phyloP scores from a whole-genome alignment of 345 rosid species.

The Citrus trifoliata region DNA sequence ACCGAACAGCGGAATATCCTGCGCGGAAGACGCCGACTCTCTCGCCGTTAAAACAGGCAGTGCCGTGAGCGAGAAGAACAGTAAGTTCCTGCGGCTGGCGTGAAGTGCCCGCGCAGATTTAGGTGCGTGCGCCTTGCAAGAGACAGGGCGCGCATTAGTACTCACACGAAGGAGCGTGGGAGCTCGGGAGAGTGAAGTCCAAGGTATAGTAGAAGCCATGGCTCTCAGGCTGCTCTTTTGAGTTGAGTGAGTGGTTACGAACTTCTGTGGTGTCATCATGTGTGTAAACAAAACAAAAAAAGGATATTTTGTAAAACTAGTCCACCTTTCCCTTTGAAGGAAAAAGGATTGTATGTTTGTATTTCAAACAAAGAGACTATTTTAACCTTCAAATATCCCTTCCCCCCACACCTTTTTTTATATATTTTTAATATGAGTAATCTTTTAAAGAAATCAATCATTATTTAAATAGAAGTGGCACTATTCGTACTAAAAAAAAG shows the following conservation, averaged over 20 bases:
- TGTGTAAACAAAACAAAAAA: not conserved
- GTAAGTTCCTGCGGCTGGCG: slow-evolving; percentile 49
- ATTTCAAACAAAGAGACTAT: not conserved
- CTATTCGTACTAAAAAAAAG: too few species aligned
- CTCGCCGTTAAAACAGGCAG: slow-evolving; percentile 34
- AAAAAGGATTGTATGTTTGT: too few species aligned
- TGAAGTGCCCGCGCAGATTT: slow-evolving; percentile 22
- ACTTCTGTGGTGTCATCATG: not conserved
- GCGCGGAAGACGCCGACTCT: slow-evolving; percentile 43
- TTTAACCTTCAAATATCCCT: not conserved
- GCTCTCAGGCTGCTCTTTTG: not conserved
- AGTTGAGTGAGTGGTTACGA: not conserved
- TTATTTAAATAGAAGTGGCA: too few species aligned
- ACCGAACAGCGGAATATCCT: slow-evolving; percentile 72
- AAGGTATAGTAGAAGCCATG: slow-evolving; percentile 54
- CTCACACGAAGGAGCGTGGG: slow-evolving; percentile 18
- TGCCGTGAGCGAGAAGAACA: slow-evolving; percentile 52
- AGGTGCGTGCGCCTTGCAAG: slow-evolving; percentile 22
- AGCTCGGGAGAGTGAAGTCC: slow-evolving; percentile 21
- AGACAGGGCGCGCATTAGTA: slow-evolving; percentile 20
- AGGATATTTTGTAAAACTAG: not conserved
- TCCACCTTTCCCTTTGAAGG: too few species aligned
- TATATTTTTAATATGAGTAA: too few species aligned
- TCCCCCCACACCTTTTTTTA: rapidly evolving
- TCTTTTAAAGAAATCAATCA: too few species aligned